Evolutionary conservation across 352 stramenopile genomes (phyloP), one percentile per base, ranked within the genome.

Genomic region (Pythium grandisporangium): DNA sequence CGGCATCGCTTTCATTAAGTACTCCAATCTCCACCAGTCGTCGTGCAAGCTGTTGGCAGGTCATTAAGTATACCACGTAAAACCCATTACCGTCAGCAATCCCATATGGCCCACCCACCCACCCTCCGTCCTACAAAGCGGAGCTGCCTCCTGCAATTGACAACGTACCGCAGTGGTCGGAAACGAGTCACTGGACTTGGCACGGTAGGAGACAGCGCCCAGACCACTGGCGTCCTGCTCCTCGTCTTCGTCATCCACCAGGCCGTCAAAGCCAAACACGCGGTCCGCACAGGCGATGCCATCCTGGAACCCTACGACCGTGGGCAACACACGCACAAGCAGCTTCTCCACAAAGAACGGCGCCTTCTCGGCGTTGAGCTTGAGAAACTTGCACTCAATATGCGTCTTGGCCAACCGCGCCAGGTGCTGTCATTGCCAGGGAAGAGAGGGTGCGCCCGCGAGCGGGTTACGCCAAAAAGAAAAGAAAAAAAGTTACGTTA

Each of bases 291-390:
- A 75, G 6, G 91, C 93, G 38, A 97, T 82, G 12, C 93, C 90
- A 50, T 98, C 74, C 34, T 90, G 75, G 29, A 98, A 92, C 39
- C 96, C 79, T 25, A 98, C 69, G 14, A 98, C 63, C 0, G 91
- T 97, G 2, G 95, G 95, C 61, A 98, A 81, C 26, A 98, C 76
- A 22, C 93, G 76, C 48, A 98, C 77, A 5, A 72, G 63, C 17
- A 98, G 60, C 51, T 95, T 95, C 37, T 98, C 84, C 11, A 97
- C 87, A 16, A 98, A 84, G 62, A 96, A 98, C 26, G 89, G 92
- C 36, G 92, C 79, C 57, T 98, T 98, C 51, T 95, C 77, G 0
- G 92, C 93, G 63, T 98, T 84, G 26, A 98, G 70, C 46, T 93
- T 86, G 30, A 98, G 50, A 51, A 98, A 97, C 32, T 98, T 98